Conservation (phyloP, 805 yeast genomes). For the Gaillardinia entomophila region DNA sequence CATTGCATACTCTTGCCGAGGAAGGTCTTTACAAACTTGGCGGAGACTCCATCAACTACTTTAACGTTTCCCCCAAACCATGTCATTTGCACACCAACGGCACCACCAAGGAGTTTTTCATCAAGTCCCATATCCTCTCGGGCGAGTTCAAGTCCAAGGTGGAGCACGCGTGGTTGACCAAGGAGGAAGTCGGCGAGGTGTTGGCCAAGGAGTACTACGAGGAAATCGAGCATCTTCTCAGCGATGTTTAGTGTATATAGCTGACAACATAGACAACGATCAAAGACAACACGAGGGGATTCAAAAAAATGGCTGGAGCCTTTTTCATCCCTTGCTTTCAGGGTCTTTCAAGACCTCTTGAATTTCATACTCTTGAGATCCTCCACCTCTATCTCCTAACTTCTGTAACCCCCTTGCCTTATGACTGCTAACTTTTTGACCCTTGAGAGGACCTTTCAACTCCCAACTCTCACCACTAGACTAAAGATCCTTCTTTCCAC, state of each 20-base stretch:
- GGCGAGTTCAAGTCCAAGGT: slow-evolving; percentile 57
- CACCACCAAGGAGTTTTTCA: slow-evolving; percentile 51
- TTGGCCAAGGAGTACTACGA: slow-evolving; percentile 52
- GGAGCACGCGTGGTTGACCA: slow-evolving; percentile 79
- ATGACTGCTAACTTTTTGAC: too few species aligned
- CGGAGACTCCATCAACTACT: slow-evolving; percentile 72
- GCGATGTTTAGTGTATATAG: slow-evolving; percentile 23
- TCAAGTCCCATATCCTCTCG: slow-evolving; percentile 84
- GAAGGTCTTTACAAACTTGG: slow-evolving; percentile 66
- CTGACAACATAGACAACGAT: not conserved
- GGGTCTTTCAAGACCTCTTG: too few species aligned
- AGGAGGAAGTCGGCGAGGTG: slow-evolving; percentile 60
- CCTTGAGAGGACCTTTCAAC: too few species aligned
- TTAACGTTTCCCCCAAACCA: slow-evolving; percentile 90
- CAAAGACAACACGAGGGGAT: too few species aligned
- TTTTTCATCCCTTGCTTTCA: too few species aligned
- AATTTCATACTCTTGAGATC: too few species aligned
- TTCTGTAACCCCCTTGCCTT: too few species aligned
- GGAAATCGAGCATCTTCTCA: slow-evolving; percentile 46
- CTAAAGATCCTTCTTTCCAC: slow-evolving; percentile 55
- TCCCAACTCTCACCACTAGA: too few species aligned
- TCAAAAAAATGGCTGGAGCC: too few species aligned
- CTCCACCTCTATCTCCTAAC: too few species aligned
- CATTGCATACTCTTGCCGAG: slow-evolving; percentile 72
- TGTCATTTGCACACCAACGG: slow-evolving; percentile 56